Conservation (phyloP, 2,329 filamentous ascomycete genomes). For the Calonectria pteridis region DNA sequence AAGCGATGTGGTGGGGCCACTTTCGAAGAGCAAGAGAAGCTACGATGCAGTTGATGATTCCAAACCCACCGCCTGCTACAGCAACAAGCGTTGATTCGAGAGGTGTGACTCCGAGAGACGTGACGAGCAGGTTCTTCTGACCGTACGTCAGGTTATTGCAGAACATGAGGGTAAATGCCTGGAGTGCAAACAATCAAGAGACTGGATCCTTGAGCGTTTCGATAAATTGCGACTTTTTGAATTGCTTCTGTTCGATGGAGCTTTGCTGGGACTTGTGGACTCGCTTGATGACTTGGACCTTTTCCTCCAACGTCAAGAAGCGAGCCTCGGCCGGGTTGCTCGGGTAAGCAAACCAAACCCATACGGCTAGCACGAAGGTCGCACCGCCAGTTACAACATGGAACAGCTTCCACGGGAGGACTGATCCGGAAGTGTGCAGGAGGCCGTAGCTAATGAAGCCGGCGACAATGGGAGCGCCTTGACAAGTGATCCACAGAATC, state of each 20-base stretch:
- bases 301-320: slow-evolving; percentile 54
- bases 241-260: slow-evolving; percentile 52
- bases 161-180: slow-evolving; percentile 50
- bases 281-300: slow-evolving; percentile 50
- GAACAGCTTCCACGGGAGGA: slow-evolving; percentile 54
- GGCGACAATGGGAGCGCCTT: slow-evolving; percentile 51
- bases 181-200: slow-evolving; percentile 48
- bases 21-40: slow-evolving; percentile 46
- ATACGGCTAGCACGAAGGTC: slow-evolving; percentile 48
- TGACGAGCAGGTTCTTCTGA: slow-evolving; percentile 54
- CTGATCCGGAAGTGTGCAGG: slow-evolving; percentile 48
- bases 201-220: slow-evolving; percentile 48
- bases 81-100: slow-evolving; percentile 55
- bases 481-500: slow-evolving; percentile 50
- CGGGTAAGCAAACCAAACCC: slow-evolving; percentile 51
- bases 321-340: slow-evolving; percentile 52
- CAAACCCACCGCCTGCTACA: slow-evolving; percentile 52
- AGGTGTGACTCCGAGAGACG: slow-evolving; percentile 50
- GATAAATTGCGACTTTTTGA: slow-evolving; percentile 47
- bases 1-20: slow-evolving; percentile 49
- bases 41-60: slow-evolving; percentile 47
- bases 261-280: slow-evolving; percentile 47
- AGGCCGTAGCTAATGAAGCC: slow-evolving; percentile 57
- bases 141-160: slow-evolving; percentile 54
- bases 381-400: slow-evolving; percentile 54